These are phyloP conservation scores for Dictyostelium firmibasis DNA, from an alignment of 78 protist genomes.

Conservation along the genomic window DNA sequence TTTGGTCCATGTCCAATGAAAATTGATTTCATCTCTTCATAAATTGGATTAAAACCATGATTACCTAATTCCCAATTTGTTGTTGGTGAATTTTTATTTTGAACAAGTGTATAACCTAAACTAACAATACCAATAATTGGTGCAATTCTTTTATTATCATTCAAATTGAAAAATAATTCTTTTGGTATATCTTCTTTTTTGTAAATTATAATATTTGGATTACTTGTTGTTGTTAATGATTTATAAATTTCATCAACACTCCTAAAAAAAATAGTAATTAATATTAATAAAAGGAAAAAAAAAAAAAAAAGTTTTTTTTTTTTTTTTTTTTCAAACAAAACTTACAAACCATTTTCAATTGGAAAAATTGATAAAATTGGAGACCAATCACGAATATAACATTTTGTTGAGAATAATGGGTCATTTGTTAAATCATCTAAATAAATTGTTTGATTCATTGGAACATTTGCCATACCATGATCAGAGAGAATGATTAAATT, in stretches of 20 bases:
- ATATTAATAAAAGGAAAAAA: background rate
- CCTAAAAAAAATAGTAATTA: background rate
- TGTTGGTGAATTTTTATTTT: background rate
- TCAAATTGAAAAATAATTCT: background rate
- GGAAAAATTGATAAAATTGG: slow-evolving; percentile 10
- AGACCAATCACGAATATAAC: background rate
- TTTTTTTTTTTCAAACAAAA: too few species aligned
- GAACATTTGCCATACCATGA: slow-evolving; percentile 46
- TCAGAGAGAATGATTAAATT: slow-evolving; percentile 43
- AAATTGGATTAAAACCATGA: slow-evolving; percentile 3
- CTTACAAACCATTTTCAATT: background rate
- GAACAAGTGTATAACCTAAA: background rate
- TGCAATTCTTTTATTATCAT: slow-evolving; percentile 6
- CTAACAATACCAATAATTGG: slow-evolving; percentile 18
- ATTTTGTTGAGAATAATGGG: background rate
- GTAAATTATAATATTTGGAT: background rate
- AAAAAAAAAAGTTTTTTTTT: background rate
- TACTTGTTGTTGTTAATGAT: background rate
- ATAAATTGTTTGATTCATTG: background rate
- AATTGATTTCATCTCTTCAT: slow-evolving; percentile 8
- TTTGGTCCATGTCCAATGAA: slow-evolving; percentile 51
- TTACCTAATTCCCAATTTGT: background rate
- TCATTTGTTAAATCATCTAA: background rate
- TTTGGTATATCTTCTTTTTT: background rate
- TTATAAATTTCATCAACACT: background rate